A percentile compares a stretch with the other conserved stretches of the same genome.
These are phyloP conservation scores for Rossbeevera mucosa DNA, from an alignment of 768 basidiomycete genomes.

Conservation along the genomic window DNA sequence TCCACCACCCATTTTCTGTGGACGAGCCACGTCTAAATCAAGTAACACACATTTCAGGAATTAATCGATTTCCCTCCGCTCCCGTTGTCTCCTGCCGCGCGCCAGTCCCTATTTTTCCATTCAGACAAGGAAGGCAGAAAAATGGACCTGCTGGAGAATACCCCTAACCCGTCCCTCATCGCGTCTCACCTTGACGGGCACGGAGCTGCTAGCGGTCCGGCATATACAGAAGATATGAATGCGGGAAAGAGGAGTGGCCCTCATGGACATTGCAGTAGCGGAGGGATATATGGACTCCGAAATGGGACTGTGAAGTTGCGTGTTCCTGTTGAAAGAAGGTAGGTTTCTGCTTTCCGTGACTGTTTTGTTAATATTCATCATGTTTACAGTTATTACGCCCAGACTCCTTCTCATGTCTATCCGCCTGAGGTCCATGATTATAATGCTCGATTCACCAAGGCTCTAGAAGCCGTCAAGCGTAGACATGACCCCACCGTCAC, in stretches of 20 bases:
- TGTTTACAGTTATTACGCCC: slow-evolving; percentile 73
- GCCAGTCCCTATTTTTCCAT: slow-evolving; percentile 55
- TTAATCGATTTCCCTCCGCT: slow-evolving; percentile 82
- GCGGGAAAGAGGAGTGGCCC: slow-evolving; percentile 2
- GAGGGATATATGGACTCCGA: slow-evolving; percentile 31
- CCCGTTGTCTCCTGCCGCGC: slow-evolving; percentile 61
- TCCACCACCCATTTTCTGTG: neutral
- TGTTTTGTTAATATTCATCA: slow-evolving; percentile 1
- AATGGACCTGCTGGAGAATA: slow-evolving; percentile 60
- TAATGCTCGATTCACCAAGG: slow-evolving; percentile 85
- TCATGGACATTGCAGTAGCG: slow-evolving; percentile 28
- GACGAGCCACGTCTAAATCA: slow-evolving; percentile 1
- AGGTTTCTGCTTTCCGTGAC: slow-evolving; percentile 9
- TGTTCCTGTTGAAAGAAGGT: slow-evolving; percentile 84
- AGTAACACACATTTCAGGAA: slow-evolving; percentile 50
- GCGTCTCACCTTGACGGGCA: slow-evolving; percentile 30
- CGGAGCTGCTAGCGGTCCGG: slow-evolving; percentile 18
- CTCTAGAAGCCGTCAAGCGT: slow-evolving; percentile 84
- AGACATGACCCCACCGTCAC: slow-evolving; percentile 98
- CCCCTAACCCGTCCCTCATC: slow-evolving; percentile 73
- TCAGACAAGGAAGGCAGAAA: slow-evolving; percentile 34
- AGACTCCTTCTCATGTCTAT: slow-evolving; percentile 64
- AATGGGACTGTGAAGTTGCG: slow-evolving; percentile 62
- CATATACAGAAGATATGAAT: slow-evolving; percentile 1
- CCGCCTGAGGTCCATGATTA: slow-evolving; percentile 94